Percentiles rank a stretch among this genome's conserved stretches.
Conservation (phyloP, 1,284 basidiomycete genomes). For the Agroathelia rolfsii region DNA sequence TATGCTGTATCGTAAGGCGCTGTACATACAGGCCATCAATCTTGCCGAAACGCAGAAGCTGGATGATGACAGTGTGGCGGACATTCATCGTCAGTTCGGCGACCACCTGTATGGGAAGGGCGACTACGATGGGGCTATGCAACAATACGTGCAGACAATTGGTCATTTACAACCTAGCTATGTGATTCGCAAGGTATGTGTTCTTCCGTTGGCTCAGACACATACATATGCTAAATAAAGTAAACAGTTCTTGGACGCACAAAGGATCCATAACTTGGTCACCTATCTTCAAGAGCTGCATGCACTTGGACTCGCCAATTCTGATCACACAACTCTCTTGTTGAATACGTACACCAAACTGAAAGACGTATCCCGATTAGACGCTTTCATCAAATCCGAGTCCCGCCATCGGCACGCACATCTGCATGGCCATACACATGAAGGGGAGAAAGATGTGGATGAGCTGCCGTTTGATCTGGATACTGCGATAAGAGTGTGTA, state of each 20-base stretch:
- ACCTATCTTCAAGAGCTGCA: constrained; percentile 96
- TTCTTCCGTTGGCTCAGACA: background rate
- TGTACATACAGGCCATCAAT: constrained; percentile 67
- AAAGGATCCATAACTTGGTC: constrained; percentile 90
- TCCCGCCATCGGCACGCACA: constrained; percentile 27
- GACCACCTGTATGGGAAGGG: constrained; percentile 88
- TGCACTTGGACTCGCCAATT: constrained; percentile 80
- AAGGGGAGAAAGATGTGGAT: constrained; percentile 32
- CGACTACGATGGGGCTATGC: constrained; percentile 90
- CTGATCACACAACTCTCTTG: constrained; percentile 93
- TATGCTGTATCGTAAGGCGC: constrained; percentile 68
- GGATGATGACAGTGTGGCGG: constrained; percentile 65
- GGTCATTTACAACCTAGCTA: constrained; percentile 89
- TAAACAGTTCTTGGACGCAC: constrained; percentile 86
- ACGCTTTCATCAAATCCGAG: constrained; percentile 88
- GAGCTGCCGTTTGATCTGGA: constrained; percentile 94
- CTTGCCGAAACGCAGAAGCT: constrained; percentile 73
- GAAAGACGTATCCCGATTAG: constrained; percentile 81
- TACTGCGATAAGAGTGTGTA: constrained; percentile 92
- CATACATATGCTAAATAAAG: background rate
- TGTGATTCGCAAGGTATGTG: constrained; percentile 85
- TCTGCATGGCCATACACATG: constrained; percentile 19
- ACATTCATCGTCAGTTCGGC: constrained; percentile 84
- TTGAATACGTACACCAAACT: constrained; percentile 97
- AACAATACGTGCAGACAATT: constrained; percentile 86